Base-by-base conservation (phyloP, 2,329 filamentous ascomycete genomes). In the Sporothrix inflata region DNA sequence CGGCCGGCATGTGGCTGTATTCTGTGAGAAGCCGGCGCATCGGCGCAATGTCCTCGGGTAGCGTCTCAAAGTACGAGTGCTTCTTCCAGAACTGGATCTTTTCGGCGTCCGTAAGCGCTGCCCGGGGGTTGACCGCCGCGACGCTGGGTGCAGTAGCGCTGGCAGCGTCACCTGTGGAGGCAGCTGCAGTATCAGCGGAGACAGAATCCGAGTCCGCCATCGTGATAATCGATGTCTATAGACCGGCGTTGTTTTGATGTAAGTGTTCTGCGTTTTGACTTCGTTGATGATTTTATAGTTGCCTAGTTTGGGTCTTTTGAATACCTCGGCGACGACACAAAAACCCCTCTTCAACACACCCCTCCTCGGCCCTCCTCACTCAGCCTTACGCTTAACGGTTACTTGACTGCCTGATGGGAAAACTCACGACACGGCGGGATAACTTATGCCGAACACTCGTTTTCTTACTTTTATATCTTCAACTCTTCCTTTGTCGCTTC, bases 1-100 rank as follows among this genome's bases (percentile, higher is more conserved):
- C 72, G 12, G 69, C 53, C 27, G 75, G 73, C 19, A 77, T 73
- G 12, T 73, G 70, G 74, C 75, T 76, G 74, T 77, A 77, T 1
- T 67, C 49, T n/a, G 74, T 47, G 16, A 78, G 71, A 14, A 78
- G 74, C 69, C 21, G 53, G 40, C 72, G 63, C 61, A 71, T 73
- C 4, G 53, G 55, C 3, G 38, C 65, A 27, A 66, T 63, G 40
- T 69, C 57, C 1, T 71, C 72, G 16, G 72, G 69, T 16, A 73
- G 57, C 69, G 42, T 38, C 11, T 71, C 55, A 24, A 34, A 49
- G 38, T 57, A 73, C 53, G 21, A 45, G 47, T 40, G 24, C 45
- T 38, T 51, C 51, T 73, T 45, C 61, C 53, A 47, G 16, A 71
- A 27, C 55, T 16, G 3, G n/a, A 21, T 9, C 34, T 57, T 61